phyloP scores from a whole-genome alignment of 768 basidiomycete genomes.

The Pleurotus cornucopiae region DNA sequence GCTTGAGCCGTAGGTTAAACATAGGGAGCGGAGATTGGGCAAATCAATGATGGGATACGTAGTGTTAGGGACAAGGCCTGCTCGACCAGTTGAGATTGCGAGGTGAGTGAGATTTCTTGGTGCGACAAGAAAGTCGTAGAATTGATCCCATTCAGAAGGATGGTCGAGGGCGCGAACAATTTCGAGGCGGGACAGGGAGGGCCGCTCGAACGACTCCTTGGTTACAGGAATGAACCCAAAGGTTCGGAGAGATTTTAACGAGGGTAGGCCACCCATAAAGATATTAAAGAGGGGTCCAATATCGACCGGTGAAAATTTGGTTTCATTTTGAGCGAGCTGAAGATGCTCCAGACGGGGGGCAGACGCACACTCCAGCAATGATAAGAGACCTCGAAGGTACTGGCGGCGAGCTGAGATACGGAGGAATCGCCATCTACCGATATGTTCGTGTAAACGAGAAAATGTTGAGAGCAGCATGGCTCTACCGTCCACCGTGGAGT shows the following conservation, averaged over 20 bases:
- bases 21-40: neutral
- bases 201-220: neutral
- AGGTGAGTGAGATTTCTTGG: slow-evolving; percentile 2
- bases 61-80: neutral
- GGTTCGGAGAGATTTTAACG: slow-evolving; percentile 4
- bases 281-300: neutral
- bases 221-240: slow-evolving; percentile 7
- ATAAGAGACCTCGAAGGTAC: neutral
- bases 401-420: slow-evolving; percentile 3
- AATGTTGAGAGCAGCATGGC: neutral
- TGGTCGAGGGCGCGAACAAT: slow-evolving; percentile 3
- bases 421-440: neutral
- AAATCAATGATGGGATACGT: slow-evolving; percentile 5
- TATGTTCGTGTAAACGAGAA: neutral
- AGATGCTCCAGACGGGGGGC: neutral
- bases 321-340: slow-evolving; percentile 1
- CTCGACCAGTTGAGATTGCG: slow-evolving; percentile 2
- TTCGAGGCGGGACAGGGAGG: neutral
- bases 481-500: neutral
- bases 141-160: slow-evolving; percentile 2
- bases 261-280: neutral
- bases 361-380: neutral
- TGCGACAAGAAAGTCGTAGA: neutral
- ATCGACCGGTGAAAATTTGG: neutral
- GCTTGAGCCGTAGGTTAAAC: neutral